Evolutionary conservation across 495 filamentous ascomycete species (phyloP), one percentile per base, ranked within the genome.

Genomic region (Trichoderma erinaceum): DNA sequence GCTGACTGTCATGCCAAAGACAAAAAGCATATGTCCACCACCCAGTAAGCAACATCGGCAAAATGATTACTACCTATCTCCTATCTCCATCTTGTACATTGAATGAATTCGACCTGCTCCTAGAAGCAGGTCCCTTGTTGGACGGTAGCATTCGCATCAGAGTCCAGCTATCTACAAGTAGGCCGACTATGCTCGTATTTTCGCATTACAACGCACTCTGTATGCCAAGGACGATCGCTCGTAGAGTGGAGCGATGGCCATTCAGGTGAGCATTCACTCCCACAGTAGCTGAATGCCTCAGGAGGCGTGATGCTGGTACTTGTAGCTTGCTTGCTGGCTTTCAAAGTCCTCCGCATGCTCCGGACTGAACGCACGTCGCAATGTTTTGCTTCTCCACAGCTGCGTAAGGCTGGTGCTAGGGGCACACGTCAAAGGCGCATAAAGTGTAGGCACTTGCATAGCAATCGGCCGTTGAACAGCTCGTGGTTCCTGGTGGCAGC

Each of bases 221-320:
- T 13, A 61, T 21, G 56, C 56, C 56, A 61, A 61, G 56, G 56
- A 21, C 27, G 56, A 61, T 61, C 56, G 15, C 11, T 61, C 23
- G 16, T 15, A 6, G 27, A 25, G 56, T 61, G 56, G 56, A 61
- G 56, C 6, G 50, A 25, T 61, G 56, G 15, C 27, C 13, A 21
- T 29, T 15, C 3, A 35, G 23, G 56, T 12, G 10, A 61, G 23
- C 56, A 13, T 35, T 32, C 16, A 5, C 25, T n/a, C n/a, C n/a
- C 16, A 23, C 12, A 5, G 5, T 43, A 46, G 43, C 6, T 16
- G 12, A 46, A 12, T 4, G 2, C 50, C n/a, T n/a, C n/a, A 56
- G 18, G 56, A 27, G 27, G 11, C 11, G 7, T 16, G 25, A 32
- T 21, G 50, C 35, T 7, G 35, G 35, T 35, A 35, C 32, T 6